Conservation (phyloP, 768 basidiomycete species). For the Leccinum barrowsii region DNA sequence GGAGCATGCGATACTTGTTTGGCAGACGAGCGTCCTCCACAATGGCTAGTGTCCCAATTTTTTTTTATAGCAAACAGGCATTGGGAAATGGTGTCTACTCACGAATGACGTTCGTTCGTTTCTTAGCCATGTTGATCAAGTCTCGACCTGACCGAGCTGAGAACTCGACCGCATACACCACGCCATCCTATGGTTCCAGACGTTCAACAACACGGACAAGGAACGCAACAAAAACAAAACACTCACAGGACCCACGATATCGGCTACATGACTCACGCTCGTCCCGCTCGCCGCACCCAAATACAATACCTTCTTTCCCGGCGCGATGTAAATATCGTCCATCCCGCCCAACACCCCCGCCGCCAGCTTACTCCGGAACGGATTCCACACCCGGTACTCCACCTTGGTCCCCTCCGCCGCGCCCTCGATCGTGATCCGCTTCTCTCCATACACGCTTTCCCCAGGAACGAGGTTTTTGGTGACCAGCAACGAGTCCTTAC, state of each 20-base stretch:
- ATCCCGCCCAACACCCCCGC: slow-evolving; percentile 95
- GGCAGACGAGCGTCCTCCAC: slow-evolving; percentile 97
- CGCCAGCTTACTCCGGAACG: slow-evolving; percentile 94
- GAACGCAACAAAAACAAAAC: not conserved
- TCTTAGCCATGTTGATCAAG: slow-evolving; percentile 98
- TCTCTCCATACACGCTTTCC: slow-evolving; percentile 98
- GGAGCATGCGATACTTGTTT: slow-evolving; percentile 95
- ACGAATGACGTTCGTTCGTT: slow-evolving; percentile 99
- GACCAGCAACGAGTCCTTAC: slow-evolving; percentile 95
- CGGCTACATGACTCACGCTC: slow-evolving; percentile 97
- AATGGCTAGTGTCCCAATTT: slow-evolving; percentile 56
- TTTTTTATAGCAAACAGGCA: not conserved
- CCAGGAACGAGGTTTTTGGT: slow-evolving; percentile 98
- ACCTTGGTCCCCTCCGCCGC: slow-evolving; percentile 78
- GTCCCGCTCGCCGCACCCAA: slow-evolving; percentile 98
- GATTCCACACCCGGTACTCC: slow-evolving; percentile 99
- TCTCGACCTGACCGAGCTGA: slow-evolving; percentile 95
- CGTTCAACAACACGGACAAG: slow-evolving; percentile 4
- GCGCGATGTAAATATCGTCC: slow-evolving; percentile 88
- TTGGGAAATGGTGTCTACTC: slow-evolving; percentile 30
- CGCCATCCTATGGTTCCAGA: slow-evolving; percentile 65
- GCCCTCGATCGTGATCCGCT: slow-evolving; percentile 84
- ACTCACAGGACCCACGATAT: slow-evolving; percentile 93
- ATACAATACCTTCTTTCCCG: slow-evolving; percentile 95
- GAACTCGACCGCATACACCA: slow-evolving; percentile 98